Evolutionary conservation across 2,329 filamentous ascomycete genomes (phyloP), one percentile per base, ranked within the genome.

Genomic region (Chaetomiaceae sp.): DNA sequence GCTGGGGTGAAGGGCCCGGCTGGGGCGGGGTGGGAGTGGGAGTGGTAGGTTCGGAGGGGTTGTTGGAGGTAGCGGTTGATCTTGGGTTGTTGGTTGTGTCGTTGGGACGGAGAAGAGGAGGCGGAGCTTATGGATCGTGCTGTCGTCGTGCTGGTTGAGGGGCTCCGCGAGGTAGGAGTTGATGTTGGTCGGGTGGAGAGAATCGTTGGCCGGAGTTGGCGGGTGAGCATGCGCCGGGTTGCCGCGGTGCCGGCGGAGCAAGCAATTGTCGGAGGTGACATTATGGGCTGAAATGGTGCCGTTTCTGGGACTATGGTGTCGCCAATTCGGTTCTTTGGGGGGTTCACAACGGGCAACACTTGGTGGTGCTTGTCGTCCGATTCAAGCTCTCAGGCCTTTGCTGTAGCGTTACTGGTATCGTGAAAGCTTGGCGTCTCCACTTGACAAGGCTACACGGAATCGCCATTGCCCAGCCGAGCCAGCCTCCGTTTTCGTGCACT

Each of bases 11-110:
- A 95, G 55, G 79, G 76, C 33, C 70, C 69, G 2, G 79, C 72
- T 13, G 81, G 73, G 6, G 77, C 63, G 1, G 81, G 75, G 64
- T 89, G 85, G 63, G 87, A 80, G 69, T 83, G 76, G 54, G 87
- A 91, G 71, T 93, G 87, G 73, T 90, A 93, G 46, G 63, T 44
- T 20, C 49, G 45, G 40, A 9, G 19, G 40, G 19, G 30, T 19
- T 10, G 42, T 30, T 31, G 27, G 34, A 16, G 20, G 7, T 21
- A n/a, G 14, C 5, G n/a, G 35, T 2, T 20, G 38, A 3, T 12
- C n/a, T 35, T n/a, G 25, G 23, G n/a, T 40, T 4, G 35, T 2
- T 33, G 30, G 7, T n/a, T 13, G 5, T 12, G 5, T 4, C 12
- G 30, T 12, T 33, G 30, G 4, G 3, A 33, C 5, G 30, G 30